Base-by-base conservation (phyloP, 805 yeast species). In the Lipomyces kockii region DNA sequence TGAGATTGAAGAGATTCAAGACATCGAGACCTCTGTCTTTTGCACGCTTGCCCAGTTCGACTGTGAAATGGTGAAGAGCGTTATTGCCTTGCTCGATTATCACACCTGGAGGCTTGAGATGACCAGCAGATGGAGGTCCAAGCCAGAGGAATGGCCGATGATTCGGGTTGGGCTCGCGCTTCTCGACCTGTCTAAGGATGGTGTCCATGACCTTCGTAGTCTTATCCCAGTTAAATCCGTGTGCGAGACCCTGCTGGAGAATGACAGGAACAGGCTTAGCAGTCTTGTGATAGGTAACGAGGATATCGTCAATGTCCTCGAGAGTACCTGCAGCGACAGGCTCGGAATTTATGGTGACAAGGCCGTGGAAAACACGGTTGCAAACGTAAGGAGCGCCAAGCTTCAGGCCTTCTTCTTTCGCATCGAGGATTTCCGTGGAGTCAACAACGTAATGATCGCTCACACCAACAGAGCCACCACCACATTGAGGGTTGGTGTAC, bases 81-180 rank as follows among this genome's bases (percentile, higher is more conserved):
- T 67, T 67, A 65, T 69, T 67, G 34, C 72, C 72, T 52, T 69
- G 72, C 58, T 69, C 72, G 64, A 69, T 67, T 27, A 69, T 69
- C 12, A 71, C 72, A 29, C 72, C 72, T 14, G 72, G 72, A 3
- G 72, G 72, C 54, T 69, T 69, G 27, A 67, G 60, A 35, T 69
- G 72, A n/a, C 72, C 72, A 29, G 72, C 72, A 20, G 72, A 52
- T 17, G 71, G 57, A 14, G 72, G 71, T 12, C 72, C 72, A 43
- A 69, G 64, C 72, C 72, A 69, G 54, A 69, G 62, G 39, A 67
- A 34, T 6, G 72, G 72, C 6, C 72, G 70, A 56, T 69, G 72
- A 27, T 61, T 59, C n/a, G 72, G 72, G 56, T 69, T 69, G 3
- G 70, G 70, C 59, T 69, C 72, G 34, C 68, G 72, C 46, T 39